phyloP scores from a whole-genome alignment of 2,329 filamentous ascomycete species.

The Ophiocordyceps robertsii region DNA sequence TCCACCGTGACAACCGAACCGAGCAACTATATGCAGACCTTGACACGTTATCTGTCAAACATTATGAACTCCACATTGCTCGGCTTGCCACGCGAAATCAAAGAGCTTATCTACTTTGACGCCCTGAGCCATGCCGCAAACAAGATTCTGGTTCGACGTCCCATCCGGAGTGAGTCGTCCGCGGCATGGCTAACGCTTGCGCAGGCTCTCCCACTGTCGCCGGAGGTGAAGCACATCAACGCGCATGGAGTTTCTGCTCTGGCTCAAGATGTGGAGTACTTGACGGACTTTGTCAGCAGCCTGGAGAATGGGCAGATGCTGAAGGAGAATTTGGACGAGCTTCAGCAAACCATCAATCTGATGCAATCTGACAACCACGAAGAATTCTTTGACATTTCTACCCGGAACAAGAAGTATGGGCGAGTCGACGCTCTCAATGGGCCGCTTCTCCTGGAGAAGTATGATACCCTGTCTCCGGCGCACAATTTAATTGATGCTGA shows the following conservation, averaged over 20 bases:
- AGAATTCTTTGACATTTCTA: conserved; percentile 88
- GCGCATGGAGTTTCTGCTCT: conserved; percentile 72
- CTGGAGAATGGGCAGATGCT: conserved; percentile 79
- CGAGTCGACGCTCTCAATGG: conserved; percentile 87
- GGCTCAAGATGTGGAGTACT: conserved; percentile 69
- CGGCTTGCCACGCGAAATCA: conserved; percentile 88
- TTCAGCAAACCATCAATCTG: conserved; percentile 82
- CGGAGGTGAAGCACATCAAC: conserved; percentile 74
- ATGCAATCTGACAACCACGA: conserved; percentile 85
- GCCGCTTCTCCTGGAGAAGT: conserved; percentile 85
- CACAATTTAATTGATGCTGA: conserved; percentile 9
- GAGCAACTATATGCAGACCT: conserved; percentile 87
- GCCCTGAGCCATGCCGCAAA: conserved; percentile 82
- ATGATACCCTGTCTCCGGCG: conserved; percentile 14
- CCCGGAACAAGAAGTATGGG: conserved; percentile 84
- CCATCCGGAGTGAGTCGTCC: background rate
- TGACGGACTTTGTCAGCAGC: conserved; percentile 74
- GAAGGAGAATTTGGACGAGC: conserved; percentile 77
- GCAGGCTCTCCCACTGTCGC: conserved; percentile 63
- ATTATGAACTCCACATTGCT: conserved; percentile 94
- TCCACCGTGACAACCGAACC: conserved; percentile 54
- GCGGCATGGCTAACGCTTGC: conserved; percentile 6
- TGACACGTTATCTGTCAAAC: conserved; percentile 84
- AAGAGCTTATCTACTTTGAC: conserved; percentile 96
- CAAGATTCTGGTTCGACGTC: conserved; percentile 53